Conservation (phyloP, 768 basidiomycete genomes). For the Mycena filopes region DNA sequence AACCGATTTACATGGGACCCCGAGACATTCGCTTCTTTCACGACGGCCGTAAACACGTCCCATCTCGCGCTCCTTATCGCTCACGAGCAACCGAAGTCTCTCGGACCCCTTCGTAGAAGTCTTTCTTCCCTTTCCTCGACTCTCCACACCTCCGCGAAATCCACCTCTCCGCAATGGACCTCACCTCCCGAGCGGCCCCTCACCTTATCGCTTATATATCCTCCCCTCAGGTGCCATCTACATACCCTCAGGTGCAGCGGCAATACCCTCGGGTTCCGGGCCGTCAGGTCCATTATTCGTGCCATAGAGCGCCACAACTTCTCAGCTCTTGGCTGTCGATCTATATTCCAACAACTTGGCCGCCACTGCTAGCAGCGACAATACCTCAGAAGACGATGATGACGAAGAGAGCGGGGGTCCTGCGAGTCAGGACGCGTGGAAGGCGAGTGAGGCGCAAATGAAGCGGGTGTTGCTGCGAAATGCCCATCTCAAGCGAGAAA, state of each 20-base stretch:
- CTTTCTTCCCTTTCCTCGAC: conserved; percentile 63
- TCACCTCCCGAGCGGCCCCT: conserved; percentile 55
- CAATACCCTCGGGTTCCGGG: conserved; percentile 60
- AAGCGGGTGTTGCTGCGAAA: conserved; percentile 56
- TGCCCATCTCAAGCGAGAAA: conserved; percentile 46
- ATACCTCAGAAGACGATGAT: conserved; percentile 39
- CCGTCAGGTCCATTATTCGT: conserved; percentile 55
- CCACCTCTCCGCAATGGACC: conserved; percentile 62
- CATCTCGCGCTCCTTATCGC: conserved; percentile 58
- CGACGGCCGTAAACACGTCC: conserved; percentile 65
- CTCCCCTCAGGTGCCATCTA: conserved; percentile 61
- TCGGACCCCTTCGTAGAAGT: conserved; percentile 59
- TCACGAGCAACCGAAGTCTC: conserved; percentile 61
- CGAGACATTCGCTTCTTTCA: conserved; percentile 50
- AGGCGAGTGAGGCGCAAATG: conserved; percentile 46
- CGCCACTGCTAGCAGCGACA: conserved; percentile 35
- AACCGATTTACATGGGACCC: conserved; percentile 54
- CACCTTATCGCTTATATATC: conserved; percentile 59
- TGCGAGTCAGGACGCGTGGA: conserved; percentile 45
- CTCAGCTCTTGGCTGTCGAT: conserved; percentile 57
- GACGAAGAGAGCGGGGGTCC: conserved; percentile 35
- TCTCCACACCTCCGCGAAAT: conserved; percentile 62
- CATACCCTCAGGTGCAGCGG: conserved; percentile 63
- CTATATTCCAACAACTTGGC: conserved; percentile 58
- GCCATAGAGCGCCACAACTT: conserved; percentile 60